Percentiles rank a stretch among this genome's conserved stretches.
Conservation (phyloP, 495 filamentous ascomycete species). For the Collariella sp. region DNA sequence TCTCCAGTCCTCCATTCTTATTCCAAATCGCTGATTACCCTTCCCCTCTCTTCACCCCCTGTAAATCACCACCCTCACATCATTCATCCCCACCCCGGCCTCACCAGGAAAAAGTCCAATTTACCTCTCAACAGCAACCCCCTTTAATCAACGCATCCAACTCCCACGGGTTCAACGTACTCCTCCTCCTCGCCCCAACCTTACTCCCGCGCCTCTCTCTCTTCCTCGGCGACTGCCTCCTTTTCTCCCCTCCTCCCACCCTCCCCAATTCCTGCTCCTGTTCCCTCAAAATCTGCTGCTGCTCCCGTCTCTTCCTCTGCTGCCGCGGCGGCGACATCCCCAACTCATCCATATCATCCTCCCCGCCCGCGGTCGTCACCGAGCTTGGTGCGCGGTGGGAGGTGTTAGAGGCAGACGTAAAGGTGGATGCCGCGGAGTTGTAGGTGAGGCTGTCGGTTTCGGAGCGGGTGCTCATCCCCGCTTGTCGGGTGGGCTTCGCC, state of each 20-base stretch:
- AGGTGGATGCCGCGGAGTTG: conserved; percentile 8
- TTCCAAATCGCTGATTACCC: neutral
- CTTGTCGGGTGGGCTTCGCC: neutral
- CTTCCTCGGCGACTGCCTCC: conserved; percentile 31
- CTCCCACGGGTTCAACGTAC: conserved; percentile 65
- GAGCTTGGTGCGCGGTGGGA: neutral
- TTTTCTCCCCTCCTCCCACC: neutral
- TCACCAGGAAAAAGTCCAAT: neutral
- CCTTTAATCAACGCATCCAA: conserved; percentile 42
- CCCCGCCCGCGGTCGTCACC: neutral
- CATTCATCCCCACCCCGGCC: neutral
- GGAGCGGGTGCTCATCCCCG: conserved; percentile 2
- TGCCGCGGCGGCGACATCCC: neutral
- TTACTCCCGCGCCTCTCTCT: conserved; percentile 23
- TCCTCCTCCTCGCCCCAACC: conserved; percentile 48
- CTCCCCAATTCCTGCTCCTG: neutral
- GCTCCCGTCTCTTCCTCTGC: neutral
- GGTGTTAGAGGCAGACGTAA: neutral
- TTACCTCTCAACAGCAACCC: conserved; percentile 3
- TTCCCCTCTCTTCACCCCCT: neutral
- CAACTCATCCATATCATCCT: conserved; percentile 13
- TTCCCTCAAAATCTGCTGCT: neutral
- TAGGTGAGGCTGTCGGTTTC: conserved; percentile 1
- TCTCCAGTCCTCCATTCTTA: neutral
- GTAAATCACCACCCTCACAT: neutral